Conservation (phyloP, 106 monocot genomes). For the Dendrobium officinale region DNA sequence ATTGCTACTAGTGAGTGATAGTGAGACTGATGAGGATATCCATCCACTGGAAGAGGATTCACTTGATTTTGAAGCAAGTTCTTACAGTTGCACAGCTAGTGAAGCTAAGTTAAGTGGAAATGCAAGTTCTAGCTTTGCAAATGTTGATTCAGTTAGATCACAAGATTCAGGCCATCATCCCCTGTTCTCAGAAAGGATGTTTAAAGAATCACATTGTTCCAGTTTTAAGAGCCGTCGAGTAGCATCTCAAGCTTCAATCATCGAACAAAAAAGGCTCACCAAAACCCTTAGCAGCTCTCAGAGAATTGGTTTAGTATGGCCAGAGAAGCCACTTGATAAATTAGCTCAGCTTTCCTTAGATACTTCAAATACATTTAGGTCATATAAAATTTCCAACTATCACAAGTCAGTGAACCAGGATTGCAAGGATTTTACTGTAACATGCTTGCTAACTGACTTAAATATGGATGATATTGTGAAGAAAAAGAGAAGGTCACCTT, state of each 20-base stretch:
- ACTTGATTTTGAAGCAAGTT: constrained; percentile 1
- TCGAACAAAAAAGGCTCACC: constrained; percentile 26
- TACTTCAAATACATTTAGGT: constrained; percentile 20
- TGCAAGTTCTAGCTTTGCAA: constrained; percentile 2
- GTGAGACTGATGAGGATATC: constrained; percentile 28
- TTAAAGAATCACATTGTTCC: constrained; percentile 12
- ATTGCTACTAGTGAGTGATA: constrained; percentile 30
- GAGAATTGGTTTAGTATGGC: constrained; percentile 57
- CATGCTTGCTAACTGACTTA: constrained; percentile 15
- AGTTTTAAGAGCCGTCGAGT: constrained; percentile 25
- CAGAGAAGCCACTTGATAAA: constrained; percentile 43
- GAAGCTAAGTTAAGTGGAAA: constrained; percentile 9
- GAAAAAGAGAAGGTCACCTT: constrained; percentile 44
- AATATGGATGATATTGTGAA: constrained; percentile 15
- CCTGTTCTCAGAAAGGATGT: constrained; percentile 1
- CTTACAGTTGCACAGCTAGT: background rate
- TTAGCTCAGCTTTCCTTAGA: constrained; percentile 17
- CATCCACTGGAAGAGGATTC: constrained; percentile 24
- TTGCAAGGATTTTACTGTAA: constrained; percentile 7
- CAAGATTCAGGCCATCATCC: constrained; percentile 7
- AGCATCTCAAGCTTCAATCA: constrained; percentile 16
- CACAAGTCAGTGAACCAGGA: constrained; percentile 40
- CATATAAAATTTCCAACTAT: constrained; percentile 29
- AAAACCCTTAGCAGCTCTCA: constrained; percentile 47
- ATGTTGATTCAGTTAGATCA: background rate